Evolutionary conservation across 192 early-diverging fungal genomes (phyloP).

Genomic region (Backusella australiensis): DNA sequence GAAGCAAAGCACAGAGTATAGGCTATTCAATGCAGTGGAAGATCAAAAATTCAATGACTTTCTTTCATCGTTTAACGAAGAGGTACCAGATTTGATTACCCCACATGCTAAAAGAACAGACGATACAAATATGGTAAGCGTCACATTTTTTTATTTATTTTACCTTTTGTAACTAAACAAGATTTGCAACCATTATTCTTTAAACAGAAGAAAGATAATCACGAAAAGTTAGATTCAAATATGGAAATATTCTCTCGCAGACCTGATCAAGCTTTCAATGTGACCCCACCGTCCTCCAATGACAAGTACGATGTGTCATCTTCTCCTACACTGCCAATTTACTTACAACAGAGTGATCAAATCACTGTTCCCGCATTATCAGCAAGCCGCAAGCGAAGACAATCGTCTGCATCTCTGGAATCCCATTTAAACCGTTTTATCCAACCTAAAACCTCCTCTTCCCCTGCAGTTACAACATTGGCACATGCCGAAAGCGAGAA

Average conservation of each 20-base stretch:
- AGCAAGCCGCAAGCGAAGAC: background rate
- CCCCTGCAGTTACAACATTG: conserved; percentile 1
- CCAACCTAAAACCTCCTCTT: background rate
- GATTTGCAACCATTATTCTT: background rate
- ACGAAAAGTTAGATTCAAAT: background rate
- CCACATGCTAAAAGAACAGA: background rate
- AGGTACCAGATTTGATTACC: conserved; percentile 5
- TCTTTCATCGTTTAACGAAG: background rate
- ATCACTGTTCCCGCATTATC: background rate
- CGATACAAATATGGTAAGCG: background rate
- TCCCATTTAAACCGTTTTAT: background rate
- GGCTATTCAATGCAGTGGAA: background rate
- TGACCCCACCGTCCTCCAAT: conserved; percentile 1
- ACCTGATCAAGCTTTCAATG: background rate
- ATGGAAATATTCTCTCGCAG: conserved; percentile 4
- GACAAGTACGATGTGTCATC: background rate
- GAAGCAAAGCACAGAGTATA: background rate
- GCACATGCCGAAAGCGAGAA: background rate
- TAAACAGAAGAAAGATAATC: background rate
- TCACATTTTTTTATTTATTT: background rate
- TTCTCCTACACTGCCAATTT: conserved; percentile 5
- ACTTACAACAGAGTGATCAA: conserved; percentile 9
- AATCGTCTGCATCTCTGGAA: background rate
- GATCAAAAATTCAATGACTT: background rate
- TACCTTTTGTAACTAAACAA: conserved; percentile 1